Base-by-base conservation (phyloP, 1,284 basidiomycete species). In the Meira miltonrushii region DNA sequence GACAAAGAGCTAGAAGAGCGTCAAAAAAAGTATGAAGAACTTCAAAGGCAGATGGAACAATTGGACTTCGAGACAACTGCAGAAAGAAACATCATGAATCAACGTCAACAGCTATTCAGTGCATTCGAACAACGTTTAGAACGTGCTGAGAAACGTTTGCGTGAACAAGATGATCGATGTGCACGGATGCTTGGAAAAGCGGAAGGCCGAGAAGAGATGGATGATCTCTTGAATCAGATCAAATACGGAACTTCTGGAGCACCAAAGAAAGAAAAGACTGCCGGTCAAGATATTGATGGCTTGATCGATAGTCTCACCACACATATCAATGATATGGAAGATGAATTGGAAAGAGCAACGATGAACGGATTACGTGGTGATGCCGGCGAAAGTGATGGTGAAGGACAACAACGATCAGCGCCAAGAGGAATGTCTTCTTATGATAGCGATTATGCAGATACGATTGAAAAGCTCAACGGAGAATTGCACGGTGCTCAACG, bases 151-250 rank as follows among this genome's bases (percentile, higher is more conserved):
- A 57, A 54, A 58, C 65, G 68, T n/a, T 65, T 77, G 39, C 65
- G 73, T 44, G 69, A 68, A 44, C 67, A 72, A 46, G 72, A 77
- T 57, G 62, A 69, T 57, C 65, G 72, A 39, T 76, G 74, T 44
- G 70, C 69, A 43, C 62, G 65, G 28, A 64, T 77, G 61, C 60
- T 77, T 17, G 75, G 75, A 59, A 77, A 77, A 59, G 62, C 58
- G 39, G 75, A 77, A 39, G 75, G 75, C 10, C 70, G 75, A 13
- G 75, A 77, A 46, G 74, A 76, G 59, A 76, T 77, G 72, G 75
- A 77, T 62, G 70, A 73, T 48, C 58, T 77, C 37, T 64, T 77
- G 46, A 66, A 67, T 61, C 71, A 69, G 46, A 77, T 77, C 70
- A 76, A 76, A 57, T 63, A 66, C 4, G 65, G 68, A 37, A 56